Conservation (phyloP, 352 stramenopile species). For the Phytopythium oedochilum region DNA sequence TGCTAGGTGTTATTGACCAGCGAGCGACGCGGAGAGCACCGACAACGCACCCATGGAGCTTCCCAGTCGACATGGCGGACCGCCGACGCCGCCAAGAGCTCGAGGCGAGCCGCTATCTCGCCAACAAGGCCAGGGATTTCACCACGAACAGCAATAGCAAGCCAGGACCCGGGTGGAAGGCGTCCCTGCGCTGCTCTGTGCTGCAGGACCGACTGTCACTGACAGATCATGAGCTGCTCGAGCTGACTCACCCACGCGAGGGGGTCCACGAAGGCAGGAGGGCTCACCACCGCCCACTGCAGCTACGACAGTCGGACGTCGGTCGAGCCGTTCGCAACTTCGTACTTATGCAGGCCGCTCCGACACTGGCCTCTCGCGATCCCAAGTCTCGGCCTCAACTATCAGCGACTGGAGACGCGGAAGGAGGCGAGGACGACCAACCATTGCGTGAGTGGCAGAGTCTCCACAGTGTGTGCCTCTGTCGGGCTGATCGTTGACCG, state of each 20-base stretch:
- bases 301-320: conserved; percentile 24
- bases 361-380: background rate
- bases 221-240: conserved; percentile 20
- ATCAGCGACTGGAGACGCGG: background rate
- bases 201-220: conserved; percentile 47
- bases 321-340: conserved; percentile 38
- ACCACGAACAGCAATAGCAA: background rate
- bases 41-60: conserved; percentile 39
- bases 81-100: conserved; percentile 26
- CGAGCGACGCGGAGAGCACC: conserved; percentile 56
- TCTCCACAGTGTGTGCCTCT: background rate
- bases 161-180: conserved; percentile 10
- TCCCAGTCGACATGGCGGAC: conserved; percentile 48
- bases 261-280: conserved; percentile 1
- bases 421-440: background rate
- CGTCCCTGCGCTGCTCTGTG: conserved; percentile 29
- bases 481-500: background rate
- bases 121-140: conserved; percentile 12
- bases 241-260: conserved; percentile 5
- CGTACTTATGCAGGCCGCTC: conserved; percentile 30
- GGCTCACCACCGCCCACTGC: conserved; percentile 10
- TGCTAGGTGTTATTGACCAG: conserved; percentile 52
- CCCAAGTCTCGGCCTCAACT: background rate
- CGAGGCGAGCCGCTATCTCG: conserved; percentile 38
- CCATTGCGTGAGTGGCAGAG: conserved; percentile 1